A percentile compares a stretch with the other conserved stretches of the same genome.
These are phyloP conservation scores for Corrigiola litoralis DNA, from an alignment of 179 eudicot species.

Conservation along the genomic window DNA sequence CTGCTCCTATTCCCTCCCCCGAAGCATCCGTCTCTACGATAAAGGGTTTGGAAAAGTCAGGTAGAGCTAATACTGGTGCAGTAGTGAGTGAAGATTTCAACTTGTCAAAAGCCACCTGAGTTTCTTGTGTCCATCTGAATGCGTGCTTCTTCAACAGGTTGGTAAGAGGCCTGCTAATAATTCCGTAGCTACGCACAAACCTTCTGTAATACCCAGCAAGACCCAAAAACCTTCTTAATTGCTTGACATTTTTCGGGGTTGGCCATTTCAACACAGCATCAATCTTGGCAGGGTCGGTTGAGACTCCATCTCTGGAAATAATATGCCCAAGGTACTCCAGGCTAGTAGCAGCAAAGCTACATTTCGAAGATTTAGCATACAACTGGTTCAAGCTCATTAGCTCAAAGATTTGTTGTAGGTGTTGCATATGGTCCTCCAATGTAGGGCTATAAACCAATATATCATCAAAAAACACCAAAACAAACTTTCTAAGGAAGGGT, in stretches of 20 bases:
- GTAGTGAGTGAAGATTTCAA: background rate
- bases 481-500: background rate
- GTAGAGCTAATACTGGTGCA: background rate
- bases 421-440: background rate
- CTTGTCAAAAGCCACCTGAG: background rate
- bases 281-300: background rate
- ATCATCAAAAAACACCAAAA: slow-evolving; percentile 4
- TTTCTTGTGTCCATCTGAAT: background rate
- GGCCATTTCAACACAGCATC: background rate
- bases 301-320: background rate
- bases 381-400: background rate
- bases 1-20: background rate
- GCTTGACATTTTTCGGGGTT: background rate
- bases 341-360: too few species aligned
- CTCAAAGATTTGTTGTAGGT: background rate
- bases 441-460: background rate
- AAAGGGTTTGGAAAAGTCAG: background rate
- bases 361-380: too few species aligned
- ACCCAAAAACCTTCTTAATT: background rate
- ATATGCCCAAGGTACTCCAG: background rate
- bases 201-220: background rate
- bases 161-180: background rate
- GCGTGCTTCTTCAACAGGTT: background rate
- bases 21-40: background rate
- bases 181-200: background rate